Base-by-base conservation (phyloP, 2,329 filamentous ascomycete species). In the Botryotinia calthae region DNA sequence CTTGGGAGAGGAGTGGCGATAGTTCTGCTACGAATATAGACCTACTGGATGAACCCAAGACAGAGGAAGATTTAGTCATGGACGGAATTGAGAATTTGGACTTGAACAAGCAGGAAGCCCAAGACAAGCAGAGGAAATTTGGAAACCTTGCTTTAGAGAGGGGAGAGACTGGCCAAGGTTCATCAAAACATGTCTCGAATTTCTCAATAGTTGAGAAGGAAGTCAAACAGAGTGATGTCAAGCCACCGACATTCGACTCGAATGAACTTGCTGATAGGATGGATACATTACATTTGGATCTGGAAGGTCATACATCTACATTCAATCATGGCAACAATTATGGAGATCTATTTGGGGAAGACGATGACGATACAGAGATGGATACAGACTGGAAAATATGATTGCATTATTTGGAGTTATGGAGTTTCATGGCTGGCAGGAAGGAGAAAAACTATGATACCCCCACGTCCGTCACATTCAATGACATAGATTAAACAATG, bases 1-100 rank as follows among this genome's bases (percentile, higher is more conserved):
- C 93, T 0, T 97, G 95, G 94, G 89, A 96, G 82, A 87, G 95
- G 70, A 87, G 87, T 8, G 76, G 66, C 31, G 59, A 67, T 4
- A 58, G 74, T 37, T 72, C 44, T 40, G 67, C 66, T 10, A 81
- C 68, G 42, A 74, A 85, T 61, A 88, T 94, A 75, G 86, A 91
- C 51, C 79, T 94, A 51, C 81, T 91, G 1, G 89, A 93, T 71
- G 93, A 97, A 81, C 87, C 88, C 65, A 86, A 85, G 78, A 82
- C 84, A 63, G 84, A 79, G 12, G 81, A 83, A n/a, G 73, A 76
- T 73, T 64, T 59, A 14, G 61, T 77, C 28, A 74, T 77, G 37
- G 74, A 79, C 40, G 75, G 74, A 5, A 59, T 79, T 34, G 82
- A 81, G 1, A 81, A 82, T 42, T 74, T 87, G 61, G 83, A 84